Evolutionary conservation across 345 rosid genomes (phyloP), one percentile per base, ranked within the genome.

Genomic region (Stellera chamaejasme): DNA sequence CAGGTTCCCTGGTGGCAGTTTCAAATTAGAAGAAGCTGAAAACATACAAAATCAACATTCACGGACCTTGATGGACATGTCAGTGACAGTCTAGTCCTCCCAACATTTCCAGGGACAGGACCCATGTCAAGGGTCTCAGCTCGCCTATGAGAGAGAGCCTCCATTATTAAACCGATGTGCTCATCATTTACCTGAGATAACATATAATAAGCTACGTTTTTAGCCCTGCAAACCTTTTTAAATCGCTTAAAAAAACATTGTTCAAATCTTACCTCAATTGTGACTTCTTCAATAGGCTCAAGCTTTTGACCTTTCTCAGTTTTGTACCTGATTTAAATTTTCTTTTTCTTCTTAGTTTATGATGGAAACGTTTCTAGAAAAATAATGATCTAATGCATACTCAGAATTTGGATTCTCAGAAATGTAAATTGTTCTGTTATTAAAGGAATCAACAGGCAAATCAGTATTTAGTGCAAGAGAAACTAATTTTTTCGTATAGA

Each of bases 281-380:
- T 87, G 64, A 85, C 96, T 78, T 93, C 97, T 81, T 93, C 99
- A 50, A 93, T 80, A 55, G 97, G 97, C 72, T 93, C 99, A 52
- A 89, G 88, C 79, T 70, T 87, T 79, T 70, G 68, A 43, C 78
- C 72, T 1, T 70, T 72, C 60, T 80, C 92, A 66, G 75, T 72
- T 79, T 81, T 87, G 65, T 93, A 93, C 97, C 97, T 93, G 75
- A 74, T 60, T 43, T 61, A 72, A 28, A 19, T 67, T 1, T 32
- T 32, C 9, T 8, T 32, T 32, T 32, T 32, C 39, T 19, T 19
- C 39, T 32, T 32, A 32, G 39, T 32, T 32, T 32, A 32, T 32
- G 39, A 32, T 42, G 52, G 8, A 52, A 61, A 10, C 52, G 42
- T 55, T 28, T 10, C 32, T 9, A 50, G 12, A 26, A 51, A 39